Evolutionary conservation across 2,329 filamentous ascomycete genomes (phyloP), one percentile per base, ranked within the genome.

Genomic region (Claviceps digitariae): DNA sequence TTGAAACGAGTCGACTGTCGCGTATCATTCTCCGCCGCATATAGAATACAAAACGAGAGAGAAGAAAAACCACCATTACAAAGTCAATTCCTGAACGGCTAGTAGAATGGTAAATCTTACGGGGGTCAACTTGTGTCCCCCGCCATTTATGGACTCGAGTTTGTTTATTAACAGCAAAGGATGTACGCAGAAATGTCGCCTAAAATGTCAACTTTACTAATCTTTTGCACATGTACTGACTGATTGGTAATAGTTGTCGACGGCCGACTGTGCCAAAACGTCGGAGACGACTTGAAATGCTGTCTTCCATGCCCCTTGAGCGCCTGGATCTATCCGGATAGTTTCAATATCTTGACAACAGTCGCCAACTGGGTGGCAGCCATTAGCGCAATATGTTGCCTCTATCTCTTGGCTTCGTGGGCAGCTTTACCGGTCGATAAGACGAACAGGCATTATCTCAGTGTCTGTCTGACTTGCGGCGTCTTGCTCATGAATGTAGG

Each of bases 391-490:
- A 69, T 84, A 48, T 82, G 86, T 60, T 85, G 86, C 56, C 63
- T 82, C 17, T 91, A 93, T 63, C 73, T 97, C 53, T 72, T 97
- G 17, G 51, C 87, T 6, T 94, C 89, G 6, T 97, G 90, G 76
- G 72, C 81, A 3, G 75, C 85, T 15, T 74, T 98, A 23, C 90
- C 93, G 0, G 81, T 88, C 25, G 89, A 95, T 61, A 91, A 88
- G 72, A 96, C 93, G 7, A 82, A 89, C 63, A 83, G 90, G 52
- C 93, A 98, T 67, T 97, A 97, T 64, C 74, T 98, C 40, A 96
- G 87, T 64, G 85, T 96, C 58, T 93, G 89, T 66, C 74, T 97
- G 51, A 86, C 87, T 5, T 68, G 87, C 46, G 87, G 81, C 4
- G 81, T 91, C 43, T 72, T 85, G 44, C 74, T 91, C 54, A 87